Percentiles rank a stretch among this genome's conserved stretches.
phyloP scores from a whole-genome alignment of 192 early-diverging fungal genomes.

The Mortierella alpina region DNA sequence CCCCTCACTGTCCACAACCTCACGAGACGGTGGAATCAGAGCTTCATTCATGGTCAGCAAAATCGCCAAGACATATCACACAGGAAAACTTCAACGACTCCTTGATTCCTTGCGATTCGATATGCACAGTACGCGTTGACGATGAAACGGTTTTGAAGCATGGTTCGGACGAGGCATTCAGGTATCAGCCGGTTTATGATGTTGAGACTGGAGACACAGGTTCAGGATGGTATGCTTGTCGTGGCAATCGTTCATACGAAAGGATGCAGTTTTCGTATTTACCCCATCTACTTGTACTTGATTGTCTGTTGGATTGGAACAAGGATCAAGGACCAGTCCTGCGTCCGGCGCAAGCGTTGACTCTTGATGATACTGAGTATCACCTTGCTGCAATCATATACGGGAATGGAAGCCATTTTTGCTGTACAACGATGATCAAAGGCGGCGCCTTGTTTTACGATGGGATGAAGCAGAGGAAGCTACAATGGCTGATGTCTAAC shows the following conservation, averaged over 20 bases:
- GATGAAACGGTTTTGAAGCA: background rate
- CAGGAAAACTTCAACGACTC: no score
- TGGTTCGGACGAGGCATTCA: background rate
- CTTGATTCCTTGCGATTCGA: background rate
- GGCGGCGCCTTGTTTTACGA: constrained; percentile 5
- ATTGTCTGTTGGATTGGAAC: constrained; percentile 3
- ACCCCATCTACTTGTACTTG: constrained; percentile 8
- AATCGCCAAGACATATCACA: no score
- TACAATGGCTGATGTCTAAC: no score
- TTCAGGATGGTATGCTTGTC: background rate
- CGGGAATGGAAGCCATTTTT: constrained; percentile 9
- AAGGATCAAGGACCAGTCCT: background rate
- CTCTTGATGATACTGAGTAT: background rate
- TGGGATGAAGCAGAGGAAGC: constrained; percentile 3
- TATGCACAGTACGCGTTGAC: background rate
- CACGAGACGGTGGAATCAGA: no score
- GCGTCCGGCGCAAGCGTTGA: background rate
- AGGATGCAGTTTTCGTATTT: background rate
- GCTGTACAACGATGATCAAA: constrained; percentile 13
- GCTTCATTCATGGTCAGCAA: no score
- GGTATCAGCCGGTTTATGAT: background rate
- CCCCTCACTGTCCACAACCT: no score
- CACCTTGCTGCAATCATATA: constrained; percentile 14
- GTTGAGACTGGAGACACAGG: constrained; percentile 8
- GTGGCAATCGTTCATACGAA: background rate